A percentile compares a stretch with the other conserved stretches of the same genome.
phyloP scores from a whole-genome alignment of 441 rosid species.

The Brassica balearica region DNA sequence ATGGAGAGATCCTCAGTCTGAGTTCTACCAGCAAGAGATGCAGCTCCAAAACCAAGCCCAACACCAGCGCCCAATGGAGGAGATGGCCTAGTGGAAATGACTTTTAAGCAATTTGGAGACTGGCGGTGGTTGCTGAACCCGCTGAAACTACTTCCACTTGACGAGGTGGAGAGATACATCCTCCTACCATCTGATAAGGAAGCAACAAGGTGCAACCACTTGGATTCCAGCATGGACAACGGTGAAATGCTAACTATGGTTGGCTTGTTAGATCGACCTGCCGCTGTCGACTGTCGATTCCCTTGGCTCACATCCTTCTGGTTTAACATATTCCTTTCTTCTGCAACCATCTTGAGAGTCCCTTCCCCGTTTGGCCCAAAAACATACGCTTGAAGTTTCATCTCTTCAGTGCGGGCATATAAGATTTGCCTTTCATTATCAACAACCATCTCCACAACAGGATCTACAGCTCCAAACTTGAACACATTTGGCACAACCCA shows the following conservation, averaged over 20 bases:
- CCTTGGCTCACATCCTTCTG: conserved; percentile 81
- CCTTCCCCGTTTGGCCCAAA: conserved; percentile 83
- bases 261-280: conserved; percentile 79
- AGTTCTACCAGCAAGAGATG: conserved; percentile 76
- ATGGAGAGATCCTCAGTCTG: conserved; percentile 81
- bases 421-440: conserved; percentile 93
- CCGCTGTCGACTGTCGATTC: conserved; percentile 67
- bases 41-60: conserved; percentile 86
- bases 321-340: conserved; percentile 85
- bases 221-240: conserved; percentile 84
- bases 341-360: conserved; percentile 85
- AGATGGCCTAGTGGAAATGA: conserved; percentile 91
- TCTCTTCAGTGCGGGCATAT: conserved; percentile 93
- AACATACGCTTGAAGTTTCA: conserved; percentile 90
- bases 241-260: conserved; percentile 88
- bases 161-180: conserved; percentile 88
- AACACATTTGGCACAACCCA: conserved; percentile 95
- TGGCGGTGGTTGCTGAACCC: conserved; percentile 61
- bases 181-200: conserved; percentile 96
- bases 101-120: conserved; percentile 87
- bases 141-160: conserved; percentile 74
- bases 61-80: conserved; percentile 90
- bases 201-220: conserved; percentile 92
- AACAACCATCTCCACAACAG: conserved; percentile 90
- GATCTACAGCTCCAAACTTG: conserved; percentile 93